Evolutionary conservation across 1,284 basidiomycete species (phyloP), one percentile per base, ranked within the genome.

Genomic region (Chondrostereum purpureum): DNA sequence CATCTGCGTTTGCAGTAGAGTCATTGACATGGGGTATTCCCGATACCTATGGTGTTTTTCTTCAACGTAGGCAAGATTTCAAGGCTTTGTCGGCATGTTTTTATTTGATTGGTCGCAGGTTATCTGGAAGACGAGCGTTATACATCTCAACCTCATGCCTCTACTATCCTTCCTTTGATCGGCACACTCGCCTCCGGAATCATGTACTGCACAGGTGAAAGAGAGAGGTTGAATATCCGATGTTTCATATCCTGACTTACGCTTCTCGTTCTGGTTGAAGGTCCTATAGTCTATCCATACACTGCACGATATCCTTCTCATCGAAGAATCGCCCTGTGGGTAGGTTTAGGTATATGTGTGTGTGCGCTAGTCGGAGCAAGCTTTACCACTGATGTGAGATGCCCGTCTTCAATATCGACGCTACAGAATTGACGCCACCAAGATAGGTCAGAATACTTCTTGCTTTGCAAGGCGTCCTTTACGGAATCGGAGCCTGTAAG

Each of bases 21-120:
- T 56, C 55, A 2, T 50, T 63, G 17, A 50, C 61, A 3, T 63
- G 61, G 62, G 60, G 59, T 2, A 48, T 62, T 20, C 61, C 61
- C 0, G 51, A 51, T 16, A 45, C 59, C 5, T 60, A 53, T 35
- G 57, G 55, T 5, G 41, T 57, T 2, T 58, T 59, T 37, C 48
- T 64, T 3, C 46, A 53, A 35, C 41, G 53, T 53, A 41, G 3
- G 39, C 44, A 6, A 24, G 6, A 3, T 5, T 42, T 8, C 18
- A 19, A n/a, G n/a, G n/a, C n/a, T n/a, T n/a, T n/a, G n/a, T n/a
- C n/a, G n/a, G n/a, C n/a, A n/a, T n/a, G n/a, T n/a, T n/a, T n/a
- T 44, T 6, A 23, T 10, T 3, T 6, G 39, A n/a, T 33, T 10
- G 5, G 4, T n/a, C 4, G n/a, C 18, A 41, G 39, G 11, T 13